phyloP scores from a whole-genome alignment of 2,329 filamentous ascomycete species.

The Penicillium brasilianum region DNA sequence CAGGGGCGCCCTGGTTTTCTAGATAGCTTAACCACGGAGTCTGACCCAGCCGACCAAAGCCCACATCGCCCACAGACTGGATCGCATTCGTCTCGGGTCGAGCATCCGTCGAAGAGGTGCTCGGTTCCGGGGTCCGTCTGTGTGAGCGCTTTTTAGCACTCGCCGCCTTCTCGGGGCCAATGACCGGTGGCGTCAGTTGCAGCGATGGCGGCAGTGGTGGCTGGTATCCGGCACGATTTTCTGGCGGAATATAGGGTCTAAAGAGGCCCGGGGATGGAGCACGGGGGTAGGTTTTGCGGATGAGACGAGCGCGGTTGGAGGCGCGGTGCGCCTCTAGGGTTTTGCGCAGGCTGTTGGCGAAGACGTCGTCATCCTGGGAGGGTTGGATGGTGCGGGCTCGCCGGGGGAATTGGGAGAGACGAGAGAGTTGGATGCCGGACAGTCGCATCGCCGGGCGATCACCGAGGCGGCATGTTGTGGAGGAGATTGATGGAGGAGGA shows the following conservation, averaged over 20 bases:
- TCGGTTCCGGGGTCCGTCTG: slow-evolving; percentile 3
- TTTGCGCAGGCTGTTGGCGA: slow-evolving; percentile 41
- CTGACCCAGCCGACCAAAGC: slow-evolving; percentile 25
- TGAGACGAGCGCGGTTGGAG: slow-evolving; percentile 43
- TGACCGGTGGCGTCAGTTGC: background rate
- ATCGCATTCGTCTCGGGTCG: slow-evolving; percentile 8
- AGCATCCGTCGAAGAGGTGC: background rate
- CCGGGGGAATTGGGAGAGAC: slow-evolving; percentile 20
- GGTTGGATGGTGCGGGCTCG: slow-evolving; percentile 19
- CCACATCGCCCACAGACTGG: slow-evolving; percentile 18
- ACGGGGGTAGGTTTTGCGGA: slow-evolving; percentile 38
- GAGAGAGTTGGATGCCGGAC: slow-evolving; percentile 17
- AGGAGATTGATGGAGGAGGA: background rate
- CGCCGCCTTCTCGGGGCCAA: slow-evolving; percentile 7
- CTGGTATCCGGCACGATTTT: slow-evolving; percentile 23
- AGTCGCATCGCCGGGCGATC: slow-evolving; percentile 34
- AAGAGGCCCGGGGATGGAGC: slow-evolving; percentile 22
- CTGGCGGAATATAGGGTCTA: slow-evolving; percentile 23
- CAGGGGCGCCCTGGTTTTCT: slow-evolving; percentile 8
- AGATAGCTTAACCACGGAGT: slow-evolving; percentile 43
- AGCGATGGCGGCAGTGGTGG: background rate
- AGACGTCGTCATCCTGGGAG: slow-evolving; percentile 32
- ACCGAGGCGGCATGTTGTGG: slow-evolving; percentile 23
- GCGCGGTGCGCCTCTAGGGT: slow-evolving; percentile 50
- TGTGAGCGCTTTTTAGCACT: slow-evolving; percentile 12